Evolutionary conservation across 768 basidiomycete genomes (phyloP), one percentile per base, ranked within the genome.

Genomic region (Podaxis pistillaris): DNA sequence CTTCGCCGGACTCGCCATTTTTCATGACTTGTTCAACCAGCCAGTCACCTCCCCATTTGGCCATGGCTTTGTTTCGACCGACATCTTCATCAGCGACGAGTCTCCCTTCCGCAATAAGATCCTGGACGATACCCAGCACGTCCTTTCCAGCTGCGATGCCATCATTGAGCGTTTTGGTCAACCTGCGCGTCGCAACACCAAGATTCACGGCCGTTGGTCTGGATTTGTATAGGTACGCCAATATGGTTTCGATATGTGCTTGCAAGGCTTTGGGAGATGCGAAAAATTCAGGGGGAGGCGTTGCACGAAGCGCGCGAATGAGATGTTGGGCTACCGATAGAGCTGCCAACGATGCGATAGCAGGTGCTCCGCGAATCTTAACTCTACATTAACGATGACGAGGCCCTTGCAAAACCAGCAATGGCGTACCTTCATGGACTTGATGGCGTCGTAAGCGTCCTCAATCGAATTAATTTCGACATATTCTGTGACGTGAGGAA

Each of bases 121-220:
- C 81, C 37, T 82, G 72, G 0, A 86, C 87, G 9, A 88, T 76
- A 30, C 74, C 70, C 1, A 77, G 79, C 22, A 85, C 74, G 24
- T 80, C 75, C 41, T 77, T 70, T 2, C 78, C 80, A 0, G 78
- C 79, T 26, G 76, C 76, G 55, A 79, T 73, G 0, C 79, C 76
- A 0, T 69, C 63, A 9, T 78, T 74, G n/a, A 93, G 76, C 2
- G 76, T 76, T 15, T 76, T 76, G 6, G 81, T 73, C 40, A 98
- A 82, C 19, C 94, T 84, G 19, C 87, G 83, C 51, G 88, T 92
- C 6, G 94, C 94, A 50, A 89, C 90, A 11, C 92, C 87, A 22
- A 98, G 89, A 76, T 98, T 98, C 68, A 98, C 96, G 5, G 96
- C 96, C 0, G 96, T 98, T 15, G 96, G 96, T n/a, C 96, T 85